phyloP scores from a whole-genome alignment of 2,329 filamentous ascomycete species.

The Thielaviopsis populi region DNA sequence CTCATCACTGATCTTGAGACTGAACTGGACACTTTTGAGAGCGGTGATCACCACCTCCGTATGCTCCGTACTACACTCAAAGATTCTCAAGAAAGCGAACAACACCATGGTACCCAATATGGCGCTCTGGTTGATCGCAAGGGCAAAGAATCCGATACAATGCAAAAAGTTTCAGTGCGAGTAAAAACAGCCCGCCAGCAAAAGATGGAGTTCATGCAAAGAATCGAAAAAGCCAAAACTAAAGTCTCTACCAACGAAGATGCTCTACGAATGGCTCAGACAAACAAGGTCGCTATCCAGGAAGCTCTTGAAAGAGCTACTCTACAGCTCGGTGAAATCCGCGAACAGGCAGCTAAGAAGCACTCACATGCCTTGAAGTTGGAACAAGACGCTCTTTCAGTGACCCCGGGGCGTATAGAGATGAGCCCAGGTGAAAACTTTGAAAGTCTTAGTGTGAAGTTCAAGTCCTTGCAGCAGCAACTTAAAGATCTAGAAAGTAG shows the following conservation, averaged over 20 bases:
- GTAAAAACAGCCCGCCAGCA: background rate
- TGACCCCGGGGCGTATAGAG: conserved; percentile 28
- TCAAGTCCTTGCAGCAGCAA: conserved; percentile 40
- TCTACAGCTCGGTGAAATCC: conserved; percentile 26
- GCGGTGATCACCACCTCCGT: conserved; percentile 51
- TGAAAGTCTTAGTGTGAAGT: conserved; percentile 38
- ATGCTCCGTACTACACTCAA: conserved; percentile 42
- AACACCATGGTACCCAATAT: conserved; percentile 40
- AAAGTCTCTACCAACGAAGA: conserved; percentile 22
- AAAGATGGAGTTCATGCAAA: background rate
- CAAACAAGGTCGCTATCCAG: conserved; percentile 7
- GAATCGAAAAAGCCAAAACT: background rate
- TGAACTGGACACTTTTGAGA: conserved; percentile 50
- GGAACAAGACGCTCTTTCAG: conserved; percentile 37
- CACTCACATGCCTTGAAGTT: conserved; percentile 37
- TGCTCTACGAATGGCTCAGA: conserved; percentile 22
- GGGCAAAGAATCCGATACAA: conserved; percentile 25
- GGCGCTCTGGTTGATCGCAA: conserved; percentile 37
- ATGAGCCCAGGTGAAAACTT: conserved; percentile 42
- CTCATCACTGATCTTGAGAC: conserved; percentile 35
- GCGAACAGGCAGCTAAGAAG: conserved; percentile 24
- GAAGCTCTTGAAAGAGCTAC: conserved; percentile 27
- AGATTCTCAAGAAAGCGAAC: conserved; percentile 31
- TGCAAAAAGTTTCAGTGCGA: background rate
- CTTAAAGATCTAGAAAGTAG: conserved; percentile 41